These are phyloP conservation scores for Thecaphora frezii DNA, from an alignment of 1,284 basidiomycete genomes.

Conservation along the genomic window DNA sequence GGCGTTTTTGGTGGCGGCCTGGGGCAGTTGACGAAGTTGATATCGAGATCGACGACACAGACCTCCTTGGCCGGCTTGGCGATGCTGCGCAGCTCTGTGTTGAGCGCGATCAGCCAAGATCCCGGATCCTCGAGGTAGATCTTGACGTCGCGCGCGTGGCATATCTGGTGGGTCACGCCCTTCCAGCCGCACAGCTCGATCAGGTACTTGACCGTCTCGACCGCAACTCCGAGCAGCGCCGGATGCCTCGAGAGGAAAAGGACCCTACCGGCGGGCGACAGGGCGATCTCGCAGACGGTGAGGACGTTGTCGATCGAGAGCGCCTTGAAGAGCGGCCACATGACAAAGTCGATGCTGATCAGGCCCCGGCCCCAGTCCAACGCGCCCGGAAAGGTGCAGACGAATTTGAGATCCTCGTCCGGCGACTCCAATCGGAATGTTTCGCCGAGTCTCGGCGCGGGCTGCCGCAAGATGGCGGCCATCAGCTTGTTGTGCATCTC, in stretches of 20 bases:
- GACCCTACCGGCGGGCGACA: slow-evolving; percentile 87
- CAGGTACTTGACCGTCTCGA: slow-evolving; percentile 84
- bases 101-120: slow-evolving; percentile 87
- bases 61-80: slow-evolving; percentile 73
- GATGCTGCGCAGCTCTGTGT: slow-evolving; percentile 80
- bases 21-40: slow-evolving; percentile 81
- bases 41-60: slow-evolving; percentile 87
- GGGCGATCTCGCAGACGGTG: slow-evolving; percentile 88
- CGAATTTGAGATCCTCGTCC: slow-evolving; percentile 54
- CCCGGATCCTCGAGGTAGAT: slow-evolving; percentile 73
- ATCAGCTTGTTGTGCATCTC: slow-evolving; percentile 58
- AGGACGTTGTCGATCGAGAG: slow-evolving; percentile 91
- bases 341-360: slow-evolving; percentile 70
- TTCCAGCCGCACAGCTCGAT: slow-evolving; percentile 92
- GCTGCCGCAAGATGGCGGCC: slow-evolving; percentile 57
- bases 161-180: slow-evolving; percentile 66
- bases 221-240: slow-evolving; percentile 84
- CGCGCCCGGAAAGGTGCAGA: slow-evolving; percentile 59
- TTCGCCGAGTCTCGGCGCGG: slow-evolving; percentile 52
- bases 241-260: slow-evolving; percentile 88
- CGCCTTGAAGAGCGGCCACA: slow-evolving; percentile 95
- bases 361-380: slow-evolving; percentile 61
- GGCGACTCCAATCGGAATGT: slow-evolving; percentile 40
- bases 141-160: slow-evolving; percentile 81
- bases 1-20: slow-evolving; percentile 78